phyloP scores from a whole-genome alignment of 2,329 filamentous ascomycete genomes.

The Ceratocystis papillata region DNA sequence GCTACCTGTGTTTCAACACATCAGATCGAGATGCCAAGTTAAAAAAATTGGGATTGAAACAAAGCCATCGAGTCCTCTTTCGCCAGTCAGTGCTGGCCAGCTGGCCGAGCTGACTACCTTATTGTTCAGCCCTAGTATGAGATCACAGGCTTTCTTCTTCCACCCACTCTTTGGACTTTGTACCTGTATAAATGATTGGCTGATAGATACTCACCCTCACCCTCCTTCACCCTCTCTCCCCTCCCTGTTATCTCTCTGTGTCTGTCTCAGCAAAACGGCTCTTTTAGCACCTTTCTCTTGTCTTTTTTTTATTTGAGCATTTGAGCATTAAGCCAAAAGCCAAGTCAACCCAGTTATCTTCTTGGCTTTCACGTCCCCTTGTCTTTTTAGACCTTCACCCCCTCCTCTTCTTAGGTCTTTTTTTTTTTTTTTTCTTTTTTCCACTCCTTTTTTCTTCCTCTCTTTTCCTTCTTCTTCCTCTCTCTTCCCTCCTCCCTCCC shows the following conservation, averaged over 20 bases:
- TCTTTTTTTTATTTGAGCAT: neutral
- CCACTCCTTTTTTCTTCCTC: neutral
- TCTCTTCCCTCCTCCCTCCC: no score
- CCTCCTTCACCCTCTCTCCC: neutral
- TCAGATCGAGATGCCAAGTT: no score
- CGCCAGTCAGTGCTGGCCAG: neutral
- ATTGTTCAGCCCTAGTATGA: slow-evolving; percentile 6
- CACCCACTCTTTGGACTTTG: neutral
- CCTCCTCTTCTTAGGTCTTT: neutral
- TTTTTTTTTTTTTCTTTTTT: neutral
- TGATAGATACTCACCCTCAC: neutral
- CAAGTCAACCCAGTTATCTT: neutral
- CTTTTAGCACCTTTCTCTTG: neutral
- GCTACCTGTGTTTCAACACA: no score
- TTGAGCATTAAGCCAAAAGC: slow-evolving; percentile 5
- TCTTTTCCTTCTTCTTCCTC: neutral
- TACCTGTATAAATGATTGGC: neutral
- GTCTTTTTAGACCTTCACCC: neutral
- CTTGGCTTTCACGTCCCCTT: neutral
- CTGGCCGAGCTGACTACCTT: no score
- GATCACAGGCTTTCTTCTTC: neutral
- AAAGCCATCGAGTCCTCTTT: neutral
- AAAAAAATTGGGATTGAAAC: no score
- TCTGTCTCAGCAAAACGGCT: neutral
- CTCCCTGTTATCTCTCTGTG: slow-evolving; percentile 1